Percentiles rank a stretch among this genome's conserved stretches.
Evolutionary conservation across 306 rosid species (phyloP).

Genomic region (Hippophae tibetana): DNA sequence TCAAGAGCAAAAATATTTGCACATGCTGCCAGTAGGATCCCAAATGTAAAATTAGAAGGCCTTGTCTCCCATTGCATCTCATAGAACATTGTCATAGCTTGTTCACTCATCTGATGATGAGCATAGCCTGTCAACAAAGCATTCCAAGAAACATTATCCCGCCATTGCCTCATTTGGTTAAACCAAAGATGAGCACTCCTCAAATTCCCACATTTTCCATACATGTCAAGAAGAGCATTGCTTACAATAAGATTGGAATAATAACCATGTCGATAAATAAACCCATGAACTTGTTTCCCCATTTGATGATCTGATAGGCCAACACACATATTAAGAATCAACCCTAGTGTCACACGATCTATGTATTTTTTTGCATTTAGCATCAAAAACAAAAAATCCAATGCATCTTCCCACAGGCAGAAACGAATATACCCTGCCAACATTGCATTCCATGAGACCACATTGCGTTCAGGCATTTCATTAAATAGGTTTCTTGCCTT

Average conservation of each 20-base stretch:
- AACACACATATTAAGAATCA: constrained; percentile 44
- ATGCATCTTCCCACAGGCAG: constrained; percentile 43
- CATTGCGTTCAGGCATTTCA: constrained; percentile 60
- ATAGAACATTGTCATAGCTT: constrained; percentile 45
- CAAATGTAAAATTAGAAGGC: constrained; percentile 42
- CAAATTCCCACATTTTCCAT: constrained; percentile 69
- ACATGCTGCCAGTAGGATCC: constrained; percentile 50
- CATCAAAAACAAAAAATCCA: constrained; percentile 45
- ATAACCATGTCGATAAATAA: constrained; percentile 40
- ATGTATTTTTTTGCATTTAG: constrained; percentile 17
- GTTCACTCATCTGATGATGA: constrained; percentile 39
- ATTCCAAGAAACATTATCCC: constrained; percentile 63
- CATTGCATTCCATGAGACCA: constrained; percentile 81
- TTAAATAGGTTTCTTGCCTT: constrained; percentile 51
- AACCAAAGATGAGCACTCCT: constrained; percentile 47
- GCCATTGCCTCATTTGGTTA: constrained; percentile 46
- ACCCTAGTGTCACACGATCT: constrained; percentile 46
- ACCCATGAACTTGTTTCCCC: constrained; percentile 64
- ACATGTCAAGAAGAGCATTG: constrained; percentile 75
- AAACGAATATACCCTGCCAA: constrained; percentile 42
- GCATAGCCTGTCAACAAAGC: constrained; percentile 49
- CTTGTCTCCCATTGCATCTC: constrained; percentile 63
- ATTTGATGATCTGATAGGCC: constrained; percentile 45
- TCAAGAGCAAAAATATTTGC: constrained; percentile 48
- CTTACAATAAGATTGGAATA: constrained; percentile 38